Evolutionary conservation across 2,329 filamentous ascomycete genomes (phyloP).

Genomic region (Clonostachys byssicola): DNA sequence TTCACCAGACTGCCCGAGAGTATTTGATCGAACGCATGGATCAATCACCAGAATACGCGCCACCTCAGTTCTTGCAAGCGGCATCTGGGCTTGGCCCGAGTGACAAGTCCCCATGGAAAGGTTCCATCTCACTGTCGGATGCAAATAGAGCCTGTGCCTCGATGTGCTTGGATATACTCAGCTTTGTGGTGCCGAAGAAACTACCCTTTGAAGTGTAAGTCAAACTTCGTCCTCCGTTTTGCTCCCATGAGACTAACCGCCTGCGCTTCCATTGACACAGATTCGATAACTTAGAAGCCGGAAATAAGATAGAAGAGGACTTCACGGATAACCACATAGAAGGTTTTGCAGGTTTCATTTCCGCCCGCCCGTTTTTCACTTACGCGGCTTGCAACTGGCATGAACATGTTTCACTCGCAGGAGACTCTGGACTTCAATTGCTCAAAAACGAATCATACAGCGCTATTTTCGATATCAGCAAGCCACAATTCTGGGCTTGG

Average conservation of each 20-base stretch:
- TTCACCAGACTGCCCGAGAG: not conserved
- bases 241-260: no score
- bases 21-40: not conserved
- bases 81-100: no score
- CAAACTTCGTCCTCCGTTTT: not conserved
- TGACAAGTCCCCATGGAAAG: not conserved
- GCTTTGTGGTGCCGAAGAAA: not conserved
- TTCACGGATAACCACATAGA: no score
- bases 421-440: not conserved
- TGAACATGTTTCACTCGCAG: not conserved
- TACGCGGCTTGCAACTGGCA: not conserved
- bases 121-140: not conserved
- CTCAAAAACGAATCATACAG: not conserved
- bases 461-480: not conserved
- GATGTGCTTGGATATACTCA: not conserved
- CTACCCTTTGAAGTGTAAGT: not conserved
- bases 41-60: not conserved
- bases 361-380: not conserved
- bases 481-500: not conserved
- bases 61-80: not conserved
- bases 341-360: not conserved
- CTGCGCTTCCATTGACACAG: no score
- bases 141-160: not conserved
- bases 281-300: not conserved
- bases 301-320: not conserved